phyloP scores from a whole-genome alignment of 2,329 filamentous ascomycete species.

The Stagonosporopsis cucurbitacearum region DNA sequence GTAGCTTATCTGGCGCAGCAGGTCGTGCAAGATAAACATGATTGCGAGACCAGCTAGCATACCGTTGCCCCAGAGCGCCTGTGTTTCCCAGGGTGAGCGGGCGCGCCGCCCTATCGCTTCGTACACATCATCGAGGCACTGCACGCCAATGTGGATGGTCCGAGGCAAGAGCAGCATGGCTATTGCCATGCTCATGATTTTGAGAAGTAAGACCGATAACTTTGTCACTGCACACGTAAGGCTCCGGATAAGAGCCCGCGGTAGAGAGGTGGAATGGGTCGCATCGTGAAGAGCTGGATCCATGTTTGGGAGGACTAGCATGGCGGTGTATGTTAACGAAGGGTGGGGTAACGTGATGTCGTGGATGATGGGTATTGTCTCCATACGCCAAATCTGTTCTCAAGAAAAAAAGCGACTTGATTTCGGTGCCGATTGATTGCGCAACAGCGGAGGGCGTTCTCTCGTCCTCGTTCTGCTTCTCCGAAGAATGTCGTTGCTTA shows the following conservation, averaged over 20 bases:
- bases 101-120: conserved; percentile 17
- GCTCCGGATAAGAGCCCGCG: neutral
- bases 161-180: conserved; percentile 16
- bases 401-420: no score
- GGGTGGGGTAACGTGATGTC: neutral
- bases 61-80: neutral
- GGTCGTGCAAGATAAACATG: neutral
- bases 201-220: neutral
- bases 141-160: conserved; percentile 18
- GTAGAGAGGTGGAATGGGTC: neutral
- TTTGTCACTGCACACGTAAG: neutral
- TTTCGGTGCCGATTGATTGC: neutral
- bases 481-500: neutral
- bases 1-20: neutral
- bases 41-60: neutral
- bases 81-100: conserved; percentile 14
- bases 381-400: neutral
- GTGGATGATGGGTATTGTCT: neutral
- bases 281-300: conserved; percentile 2
- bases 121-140: conserved; percentile 10
- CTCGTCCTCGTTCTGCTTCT: neutral
- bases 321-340: neutral
- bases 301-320: conserved; percentile 16
- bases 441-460: neutral
- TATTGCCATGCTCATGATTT: neutral